phyloP scores from a whole-genome alignment of 2,329 filamentous ascomycete genomes.

The Ceratocystis huliohia region DNA sequence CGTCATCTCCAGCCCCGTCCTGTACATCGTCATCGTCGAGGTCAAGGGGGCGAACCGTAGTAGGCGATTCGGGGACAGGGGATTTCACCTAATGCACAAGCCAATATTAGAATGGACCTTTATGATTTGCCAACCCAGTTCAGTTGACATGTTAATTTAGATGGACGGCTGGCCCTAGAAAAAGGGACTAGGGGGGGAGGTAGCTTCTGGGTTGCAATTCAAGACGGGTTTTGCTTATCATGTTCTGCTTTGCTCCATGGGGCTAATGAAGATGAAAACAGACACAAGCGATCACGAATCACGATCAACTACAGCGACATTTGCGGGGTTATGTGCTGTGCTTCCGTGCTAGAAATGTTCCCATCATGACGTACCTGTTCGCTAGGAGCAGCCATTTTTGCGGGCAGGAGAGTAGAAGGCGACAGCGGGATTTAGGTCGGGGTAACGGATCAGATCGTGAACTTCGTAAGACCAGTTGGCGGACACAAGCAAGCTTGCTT shows the following conservation, averaged over 20 bases:
- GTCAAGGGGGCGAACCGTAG: constrained; percentile 51
- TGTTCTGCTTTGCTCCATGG: no score
- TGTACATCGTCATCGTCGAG: constrained; percentile 59
- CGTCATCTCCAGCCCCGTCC: constrained; percentile 40
- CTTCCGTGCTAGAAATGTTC: constrained; percentile 23
- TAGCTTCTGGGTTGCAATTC: background rate
- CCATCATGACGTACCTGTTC: constrained; percentile 30
- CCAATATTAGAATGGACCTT: background rate
- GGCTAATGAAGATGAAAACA: background rate
- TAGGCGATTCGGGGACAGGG: constrained; percentile 48
- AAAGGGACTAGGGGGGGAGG: background rate
- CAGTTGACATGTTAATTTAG: background rate
- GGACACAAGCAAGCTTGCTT: background rate
- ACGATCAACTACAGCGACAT: background rate
- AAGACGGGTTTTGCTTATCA: background rate
- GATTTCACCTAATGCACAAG: constrained; percentile 32
- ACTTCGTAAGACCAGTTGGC: background rate
- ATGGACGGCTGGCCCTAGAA: background rate
- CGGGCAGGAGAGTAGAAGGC: background rate
- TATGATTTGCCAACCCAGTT: background rate
- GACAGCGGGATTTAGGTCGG: background rate
- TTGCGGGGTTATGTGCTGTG: background rate
- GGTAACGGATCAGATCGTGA: background rate
- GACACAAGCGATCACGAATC: background rate
- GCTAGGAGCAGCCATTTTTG: constrained; percentile 33